Evolutionary conservation across 2,329 filamentous ascomycete species (phyloP).

Genomic region (Penicillium sp.): DNA sequence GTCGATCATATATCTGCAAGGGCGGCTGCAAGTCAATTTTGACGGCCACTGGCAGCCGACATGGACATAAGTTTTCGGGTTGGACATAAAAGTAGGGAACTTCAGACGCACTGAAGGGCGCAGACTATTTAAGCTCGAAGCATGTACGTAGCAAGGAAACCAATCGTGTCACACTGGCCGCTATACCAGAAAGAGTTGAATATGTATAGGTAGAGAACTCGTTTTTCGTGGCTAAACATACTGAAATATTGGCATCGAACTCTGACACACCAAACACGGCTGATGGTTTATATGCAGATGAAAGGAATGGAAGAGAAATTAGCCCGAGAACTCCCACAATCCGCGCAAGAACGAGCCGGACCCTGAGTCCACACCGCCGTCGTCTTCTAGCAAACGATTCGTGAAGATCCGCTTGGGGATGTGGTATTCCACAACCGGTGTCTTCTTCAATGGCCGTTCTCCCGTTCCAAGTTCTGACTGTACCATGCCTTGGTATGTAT

Average conservation of each 20-base stretch:
- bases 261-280: constrained; percentile 1
- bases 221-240: no score
- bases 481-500: constrained; percentile 75
- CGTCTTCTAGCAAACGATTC: constrained; percentile 40
- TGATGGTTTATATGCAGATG: constrained; percentile 4
- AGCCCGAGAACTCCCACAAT: constrained; percentile 38
- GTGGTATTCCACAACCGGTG: constrained; percentile 86
- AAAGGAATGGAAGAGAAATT: neutral
- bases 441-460: constrained; percentile 76
- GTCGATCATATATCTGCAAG: constrained; percentile 13
- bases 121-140: no score
- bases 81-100: no score
- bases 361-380: constrained; percentile 40
- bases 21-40: constrained; percentile 3
- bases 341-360: constrained; percentile 36
- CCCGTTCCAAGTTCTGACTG: constrained; percentile 67
- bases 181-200: no score
- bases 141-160: no score
- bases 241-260: no score
- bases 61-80: neutral
- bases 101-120: no score
- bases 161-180: no score
- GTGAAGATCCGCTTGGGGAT: constrained; percentile 82
- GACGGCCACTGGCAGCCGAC: neutral
- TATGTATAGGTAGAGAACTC: no score